Evolutionary conservation across 768 basidiomycete genomes (phyloP).

Genomic region (Serendipita indica): DNA sequence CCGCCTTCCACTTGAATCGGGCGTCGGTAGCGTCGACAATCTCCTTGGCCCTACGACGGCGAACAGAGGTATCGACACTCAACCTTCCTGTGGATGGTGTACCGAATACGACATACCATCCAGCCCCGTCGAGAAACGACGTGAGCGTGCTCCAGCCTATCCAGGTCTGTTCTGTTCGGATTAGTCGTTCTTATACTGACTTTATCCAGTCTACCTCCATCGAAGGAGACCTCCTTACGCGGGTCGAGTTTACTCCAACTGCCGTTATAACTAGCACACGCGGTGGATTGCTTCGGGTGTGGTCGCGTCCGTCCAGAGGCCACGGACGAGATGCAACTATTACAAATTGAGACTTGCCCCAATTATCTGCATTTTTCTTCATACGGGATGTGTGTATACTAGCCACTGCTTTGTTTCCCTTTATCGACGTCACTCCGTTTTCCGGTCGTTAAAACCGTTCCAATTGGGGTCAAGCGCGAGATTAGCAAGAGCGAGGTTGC

Average conservation of each 20-base stretch:
- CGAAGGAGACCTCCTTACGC: conserved; percentile 64
- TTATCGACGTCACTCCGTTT: no score
- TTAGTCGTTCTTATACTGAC: not conserved
- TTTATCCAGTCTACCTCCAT: conserved; percentile 59
- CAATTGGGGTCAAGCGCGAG: no score
- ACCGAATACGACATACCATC: conserved; percentile 48
- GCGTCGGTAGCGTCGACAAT: conserved; percentile 65
- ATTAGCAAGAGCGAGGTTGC: no score
- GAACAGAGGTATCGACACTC: conserved; percentile 42
- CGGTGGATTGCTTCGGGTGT: conserved; percentile 63
- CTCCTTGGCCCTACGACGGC: conserved; percentile 48
- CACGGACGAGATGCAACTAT: not conserved
- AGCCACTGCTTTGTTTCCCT: no score
- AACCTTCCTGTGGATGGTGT: conserved; percentile 38
- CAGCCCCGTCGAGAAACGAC: conserved; percentile 81
- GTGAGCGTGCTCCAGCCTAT: conserved; percentile 85
- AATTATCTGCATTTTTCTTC: no score
- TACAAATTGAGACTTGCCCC: no score
- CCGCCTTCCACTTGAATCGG: conserved; percentile 54
- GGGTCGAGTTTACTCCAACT: conserved; percentile 61
- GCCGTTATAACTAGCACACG: conserved; percentile 69
- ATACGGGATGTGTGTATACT: no score
- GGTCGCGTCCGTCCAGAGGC: conserved; percentile 25
- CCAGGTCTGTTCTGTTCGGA: conserved; percentile 35
- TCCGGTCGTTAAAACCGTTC: no score